Evolutionary conservation across 768 basidiomycete genomes (phyloP), one percentile per base, ranked within the genome.

Genomic region (Rhodocollybia butyracea): DNA sequence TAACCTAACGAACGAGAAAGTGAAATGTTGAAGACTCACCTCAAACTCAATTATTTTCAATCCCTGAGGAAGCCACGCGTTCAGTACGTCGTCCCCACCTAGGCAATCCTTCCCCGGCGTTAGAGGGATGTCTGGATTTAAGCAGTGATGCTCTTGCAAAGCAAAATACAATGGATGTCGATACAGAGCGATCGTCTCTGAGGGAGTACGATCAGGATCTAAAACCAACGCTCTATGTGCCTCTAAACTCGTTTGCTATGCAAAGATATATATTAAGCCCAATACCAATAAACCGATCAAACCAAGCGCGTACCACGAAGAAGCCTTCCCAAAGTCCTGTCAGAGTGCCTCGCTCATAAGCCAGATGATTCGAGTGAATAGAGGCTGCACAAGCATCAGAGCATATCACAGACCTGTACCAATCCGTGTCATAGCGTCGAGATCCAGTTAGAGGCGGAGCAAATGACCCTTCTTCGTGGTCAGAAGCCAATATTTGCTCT

Each of bases 311-410:
- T 63, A 79, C 82, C 59, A 77, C 52, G 38, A 75, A 71, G 46
- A 74, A 76, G 12, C 81, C 81, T 22, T 65, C 68, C 80, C 80
- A 82, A 11, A 64, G 66, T 27, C 80, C 82, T 36, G 63, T 60
- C 11, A 81, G 48, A 3, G 73, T 66, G 22, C 81, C 82, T 21
- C 70, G 67, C n/a, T 65, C 63, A 58, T 74, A 80, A 21, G 80
- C 70, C 2, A 66, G 58, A 21, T 77, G 76, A 56, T 73, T 71
- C 27, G 78, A 60, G 12, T 75, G 70, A n/a, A 65, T 63, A 39
- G 70, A 64, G 30, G 62, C 61, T 22, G 64, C 59, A 64, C 68
- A 72, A 3, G 72, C 66, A 48, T 78, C 68, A 55, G 73, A 64
- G 48, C 79, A 81, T 7, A 68, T 64, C 3, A 75, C 76, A 22